phyloP scores from a whole-genome alignment of 2,329 filamentous ascomycete genomes.

The Elsinoe batatas region DNA sequence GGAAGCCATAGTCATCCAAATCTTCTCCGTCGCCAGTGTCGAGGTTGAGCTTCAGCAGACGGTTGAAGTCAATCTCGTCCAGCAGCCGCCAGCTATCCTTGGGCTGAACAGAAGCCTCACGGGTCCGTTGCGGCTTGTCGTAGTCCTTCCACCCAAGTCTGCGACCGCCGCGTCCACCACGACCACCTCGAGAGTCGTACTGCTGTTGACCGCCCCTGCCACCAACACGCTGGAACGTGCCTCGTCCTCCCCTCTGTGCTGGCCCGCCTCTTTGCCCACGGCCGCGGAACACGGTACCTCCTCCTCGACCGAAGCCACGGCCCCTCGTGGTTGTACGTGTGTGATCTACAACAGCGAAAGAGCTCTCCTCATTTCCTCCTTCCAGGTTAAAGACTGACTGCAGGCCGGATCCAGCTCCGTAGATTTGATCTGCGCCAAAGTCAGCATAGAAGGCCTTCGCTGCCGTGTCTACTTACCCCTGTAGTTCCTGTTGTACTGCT shows the following conservation, averaged over 20 bases:
- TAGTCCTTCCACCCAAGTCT: constrained; percentile 98
- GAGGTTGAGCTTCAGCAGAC: constrained; percentile 88
- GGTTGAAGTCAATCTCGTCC: constrained; percentile 98
- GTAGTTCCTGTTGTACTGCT: constrained; percentile 87
- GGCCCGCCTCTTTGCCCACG: constrained; percentile 62
- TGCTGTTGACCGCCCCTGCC: constrained; percentile 57
- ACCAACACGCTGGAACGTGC: constrained; percentile 62
- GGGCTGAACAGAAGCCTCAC: constrained; percentile 91
- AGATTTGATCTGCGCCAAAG: constrained; percentile 62
- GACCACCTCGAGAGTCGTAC: constrained; percentile 62
- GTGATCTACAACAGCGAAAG: constrained; percentile 97
- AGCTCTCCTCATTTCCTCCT: constrained; percentile 86
- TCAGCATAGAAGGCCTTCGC: constrained; percentile 18
- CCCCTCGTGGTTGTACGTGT: constrained; percentile 76
- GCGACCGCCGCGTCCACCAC: constrained; percentile 64
- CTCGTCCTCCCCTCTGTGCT: constrained; percentile 57
- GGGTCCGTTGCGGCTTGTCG: constrained; percentile 93
- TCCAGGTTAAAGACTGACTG: constrained; percentile 73
- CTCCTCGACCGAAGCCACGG: constrained; percentile 71
- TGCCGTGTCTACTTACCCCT: constrained; percentile 50
- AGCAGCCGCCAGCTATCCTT: constrained; percentile 91
- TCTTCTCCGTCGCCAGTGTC: constrained; percentile 94
- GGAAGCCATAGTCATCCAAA: constrained; percentile 88
- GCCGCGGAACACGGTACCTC: constrained; percentile 79
- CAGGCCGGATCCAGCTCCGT: constrained; percentile 77